Conservation (phyloP, 148 eudicot genomes). For the Oxyria digyna region DNA sequence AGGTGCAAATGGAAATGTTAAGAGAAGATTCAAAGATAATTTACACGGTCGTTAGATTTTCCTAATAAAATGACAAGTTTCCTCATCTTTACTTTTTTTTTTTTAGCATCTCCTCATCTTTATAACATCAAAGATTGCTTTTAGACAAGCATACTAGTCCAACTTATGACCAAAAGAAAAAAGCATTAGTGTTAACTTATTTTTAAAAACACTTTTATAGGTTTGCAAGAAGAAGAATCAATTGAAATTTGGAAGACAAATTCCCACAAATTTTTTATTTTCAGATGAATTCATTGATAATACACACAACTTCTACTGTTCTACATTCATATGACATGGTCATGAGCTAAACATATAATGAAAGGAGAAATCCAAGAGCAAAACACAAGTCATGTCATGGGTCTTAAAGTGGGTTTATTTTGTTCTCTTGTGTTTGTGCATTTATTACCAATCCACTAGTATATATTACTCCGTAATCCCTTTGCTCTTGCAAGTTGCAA, state of each 20-base stretch:
- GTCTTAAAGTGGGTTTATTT: not conserved
- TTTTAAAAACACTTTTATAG: no score
- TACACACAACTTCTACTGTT: no score
- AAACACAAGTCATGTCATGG: not conserved
- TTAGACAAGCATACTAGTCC: not conserved
- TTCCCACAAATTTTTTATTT: no score
- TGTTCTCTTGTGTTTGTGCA: constrained; percentile 1
- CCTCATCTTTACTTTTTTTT: no score
- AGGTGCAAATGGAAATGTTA: not conserved
- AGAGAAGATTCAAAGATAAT: not conserved
- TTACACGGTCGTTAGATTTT: not conserved
- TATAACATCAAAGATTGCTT: not conserved
- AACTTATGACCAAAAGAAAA: not conserved
- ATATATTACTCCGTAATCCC: no score
- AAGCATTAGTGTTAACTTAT: no score
- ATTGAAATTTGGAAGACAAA: no score
- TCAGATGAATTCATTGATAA: not conserved
- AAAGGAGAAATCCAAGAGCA: not conserved
- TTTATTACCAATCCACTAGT: not conserved
- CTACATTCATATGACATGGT: not conserved
- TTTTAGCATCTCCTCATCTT: no score
- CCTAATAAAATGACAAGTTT: not conserved
- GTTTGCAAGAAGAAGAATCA: no score
- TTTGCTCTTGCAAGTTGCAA: not conserved
- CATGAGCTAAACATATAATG: not conserved